Evolutionary conservation across 192 early-diverging fungal genomes (phyloP).

Genomic region (Podochytrium sp.): DNA sequence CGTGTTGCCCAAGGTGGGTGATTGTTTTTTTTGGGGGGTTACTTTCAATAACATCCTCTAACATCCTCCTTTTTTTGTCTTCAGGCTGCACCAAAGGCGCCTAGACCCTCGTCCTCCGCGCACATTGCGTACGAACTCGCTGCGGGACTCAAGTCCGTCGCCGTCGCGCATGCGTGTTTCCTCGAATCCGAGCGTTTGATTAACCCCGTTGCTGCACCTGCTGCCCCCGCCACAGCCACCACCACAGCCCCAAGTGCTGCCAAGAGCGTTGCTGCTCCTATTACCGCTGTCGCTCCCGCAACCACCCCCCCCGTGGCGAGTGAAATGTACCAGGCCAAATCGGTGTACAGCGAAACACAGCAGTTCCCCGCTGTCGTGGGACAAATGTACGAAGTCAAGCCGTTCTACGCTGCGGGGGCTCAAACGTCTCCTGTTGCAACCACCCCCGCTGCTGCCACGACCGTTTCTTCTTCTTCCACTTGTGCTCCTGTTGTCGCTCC

Average conservation of each 20-base stretch:
- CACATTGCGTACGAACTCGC: not conserved
- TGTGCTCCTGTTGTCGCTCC: too few relatives aligned
- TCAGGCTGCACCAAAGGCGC: too few relatives aligned
- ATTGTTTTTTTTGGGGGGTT: too few relatives aligned
- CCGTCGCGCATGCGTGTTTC: not conserved
- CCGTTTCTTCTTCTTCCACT: not conserved
- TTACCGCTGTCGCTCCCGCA: not conserved
- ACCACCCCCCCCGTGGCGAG: not conserved
- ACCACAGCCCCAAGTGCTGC: not conserved
- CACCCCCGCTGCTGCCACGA: too few relatives aligned
- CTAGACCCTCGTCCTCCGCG: too few relatives aligned
- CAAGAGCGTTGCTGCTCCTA: not conserved
- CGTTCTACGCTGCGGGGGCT: not conserved
- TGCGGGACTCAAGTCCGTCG: not conserved
- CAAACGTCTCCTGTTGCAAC: not conserved
- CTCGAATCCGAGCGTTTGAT: not conserved
- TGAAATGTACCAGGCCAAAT: not conserved
- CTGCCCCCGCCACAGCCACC: not conserved
- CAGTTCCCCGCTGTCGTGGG: not conserved
- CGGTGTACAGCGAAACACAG: not conserved
- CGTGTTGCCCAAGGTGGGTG: too few relatives aligned
- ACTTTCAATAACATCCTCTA: too few relatives aligned
- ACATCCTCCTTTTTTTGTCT: too few relatives aligned
- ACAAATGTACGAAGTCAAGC: constrained; percentile 7
- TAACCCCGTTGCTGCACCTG: not conserved